Conservation (phyloP, 805 yeast species). For the Sugiyamaella valdiviana region DNA sequence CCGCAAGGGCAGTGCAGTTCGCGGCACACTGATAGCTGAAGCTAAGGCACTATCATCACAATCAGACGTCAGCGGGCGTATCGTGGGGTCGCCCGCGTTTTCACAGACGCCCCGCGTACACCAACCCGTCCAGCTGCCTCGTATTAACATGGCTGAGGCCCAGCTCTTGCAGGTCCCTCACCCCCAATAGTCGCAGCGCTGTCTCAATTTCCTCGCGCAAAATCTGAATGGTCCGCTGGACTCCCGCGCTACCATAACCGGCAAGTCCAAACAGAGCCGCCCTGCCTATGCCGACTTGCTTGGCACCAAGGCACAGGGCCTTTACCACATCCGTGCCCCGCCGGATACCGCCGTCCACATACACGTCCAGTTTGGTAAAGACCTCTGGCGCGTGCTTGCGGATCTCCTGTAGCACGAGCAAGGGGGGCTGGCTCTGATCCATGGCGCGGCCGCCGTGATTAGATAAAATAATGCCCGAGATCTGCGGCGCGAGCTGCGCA, state of each 20-base stretch:
- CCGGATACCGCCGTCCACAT: slow-evolving; percentile 60
- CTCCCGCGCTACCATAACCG: slow-evolving; percentile 65
- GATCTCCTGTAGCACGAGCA: slow-evolving; percentile 55
- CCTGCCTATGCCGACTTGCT: slow-evolving; percentile 58
- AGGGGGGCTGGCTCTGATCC: slow-evolving; percentile 55
- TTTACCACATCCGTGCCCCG: slow-evolving; percentile 62
- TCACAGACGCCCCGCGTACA: slow-evolving; percentile 12
- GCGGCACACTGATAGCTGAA: too few species aligned
- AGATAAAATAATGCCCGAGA: slow-evolving; percentile 59
- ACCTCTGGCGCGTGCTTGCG: slow-evolving; percentile 35
- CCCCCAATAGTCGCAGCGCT: slow-evolving; percentile 65
- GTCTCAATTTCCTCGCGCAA: slow-evolving; percentile 55
- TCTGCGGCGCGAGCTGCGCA: slow-evolving; percentile 42
- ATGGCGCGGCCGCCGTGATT: slow-evolving; percentile 74
- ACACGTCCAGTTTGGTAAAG: slow-evolving; percentile 45
- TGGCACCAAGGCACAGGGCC: slow-evolving; percentile 63
- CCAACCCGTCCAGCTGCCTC: slow-evolving; percentile 20
- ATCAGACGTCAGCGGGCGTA: neutral
- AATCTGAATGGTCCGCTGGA: slow-evolving; percentile 49
- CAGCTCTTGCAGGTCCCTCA: slow-evolving; percentile 42
- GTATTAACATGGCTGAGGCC: slow-evolving; percentile 26
- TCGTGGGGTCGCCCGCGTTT: neutral
- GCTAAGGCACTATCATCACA: neutral
- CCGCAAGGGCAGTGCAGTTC: too few species aligned
- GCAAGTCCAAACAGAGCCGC: slow-evolving; percentile 60